Evolutionary conservation across 23 red algal genomes (phyloP), one percentile per base, ranked within the genome.

Genomic region (Gracilariopsis chorda): DNA sequence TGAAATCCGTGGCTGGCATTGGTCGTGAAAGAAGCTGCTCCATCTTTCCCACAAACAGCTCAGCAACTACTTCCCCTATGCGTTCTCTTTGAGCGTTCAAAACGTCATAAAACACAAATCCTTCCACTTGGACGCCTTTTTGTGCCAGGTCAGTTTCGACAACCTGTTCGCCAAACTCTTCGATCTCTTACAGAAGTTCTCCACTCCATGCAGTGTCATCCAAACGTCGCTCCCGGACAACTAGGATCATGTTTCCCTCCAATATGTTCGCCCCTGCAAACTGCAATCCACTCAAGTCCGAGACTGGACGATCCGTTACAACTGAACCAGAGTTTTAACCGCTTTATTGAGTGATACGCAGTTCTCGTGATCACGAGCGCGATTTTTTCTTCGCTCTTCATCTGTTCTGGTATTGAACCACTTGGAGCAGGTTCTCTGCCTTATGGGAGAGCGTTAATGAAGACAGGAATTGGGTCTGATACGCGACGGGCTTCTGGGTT

Each of bases 21-120:
- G 33, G 74, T 78, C 25, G 74, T 78, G 44, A 78, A 78, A 51
- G 74, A 78, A 1, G 74, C 51, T 42, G 74, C 74, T 1, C 47
- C 81, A 25, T 86, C 81, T 21, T 71, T 68, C 2, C 47, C 81
- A 17, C 57, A 86, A 68, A 86, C 23, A 86, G 25, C 63, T 68
- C 81, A 11, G 69, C 81, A 1, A 71, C 46, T 64, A 63, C 60
- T 37, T 68, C 60, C 23, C 81, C 81, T 24, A 68, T 37, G 16
- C 63, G 60, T 86, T 86, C 39, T 42, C 62, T 51, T 32, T 68
- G 44, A 27, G 58, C 81, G 23, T 86, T 72, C 59, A 86, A 55
- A 86, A 86, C 40, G 17, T 86, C 41, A 52, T 68, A 86, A 33
- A 68, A 41, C 59, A 86, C 62, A 44, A 48, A 53, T 32, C 70